A percentile compares a stretch with the other conserved stretches of the same genome.
These are phyloP conservation scores for Jimgerdemannia flammicorona DNA, from an alignment of 192 early-diverging fungal genomes.

Conservation along the genomic window DNA sequence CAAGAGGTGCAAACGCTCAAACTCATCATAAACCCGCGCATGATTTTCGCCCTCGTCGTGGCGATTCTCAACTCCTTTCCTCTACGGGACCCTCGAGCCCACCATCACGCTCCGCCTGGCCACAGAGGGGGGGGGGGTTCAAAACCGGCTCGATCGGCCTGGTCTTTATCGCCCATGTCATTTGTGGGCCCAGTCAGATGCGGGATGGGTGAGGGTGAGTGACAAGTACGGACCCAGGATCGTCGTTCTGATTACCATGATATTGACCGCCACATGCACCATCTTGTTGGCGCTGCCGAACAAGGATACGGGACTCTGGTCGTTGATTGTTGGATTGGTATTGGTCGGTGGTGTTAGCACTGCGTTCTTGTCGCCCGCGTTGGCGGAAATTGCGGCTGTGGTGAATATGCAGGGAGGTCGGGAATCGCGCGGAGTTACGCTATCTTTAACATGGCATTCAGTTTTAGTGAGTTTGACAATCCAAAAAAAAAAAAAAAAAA, in stretches of 20 bases:
- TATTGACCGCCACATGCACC: slow-evolving; percentile 13
- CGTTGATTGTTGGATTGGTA: slow-evolving; percentile 29
- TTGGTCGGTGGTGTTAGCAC: slow-evolving; percentile 29
- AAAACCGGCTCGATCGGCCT: slow-evolving; percentile 34
- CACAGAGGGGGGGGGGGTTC: slow-evolving; percentile 24
- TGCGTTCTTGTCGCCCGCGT: slow-evolving; percentile 33
- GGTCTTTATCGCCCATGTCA: slow-evolving; percentile 28
- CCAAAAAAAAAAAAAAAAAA: too few species aligned
- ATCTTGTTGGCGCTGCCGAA: slow-evolving; percentile 24
- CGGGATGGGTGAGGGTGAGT: slow-evolving; percentile 36
- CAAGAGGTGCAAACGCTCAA: not conserved
- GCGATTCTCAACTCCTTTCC: slow-evolving; percentile 23
- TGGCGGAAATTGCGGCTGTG: slow-evolving; percentile 37
- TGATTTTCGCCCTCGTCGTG: slow-evolving; percentile 18
- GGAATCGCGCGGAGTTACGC: slow-evolving; percentile 37
- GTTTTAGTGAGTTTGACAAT: slow-evolving; percentile 8
- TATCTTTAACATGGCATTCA: slow-evolving; percentile 40
- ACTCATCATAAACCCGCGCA: slow-evolving; percentile 17
- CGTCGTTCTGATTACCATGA: slow-evolving; percentile 19
- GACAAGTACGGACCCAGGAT: slow-evolving; percentile 40
- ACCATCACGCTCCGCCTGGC: slow-evolving; percentile 33
- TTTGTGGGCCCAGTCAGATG: slow-evolving; percentile 26
- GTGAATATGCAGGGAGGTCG: slow-evolving; percentile 27
- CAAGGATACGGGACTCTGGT: slow-evolving; percentile 1
- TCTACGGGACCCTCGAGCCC: slow-evolving; percentile 25